Evolutionary conservation across 176 grass and related monocot genomes (phyloP).

Genomic region (Aegilops bicornis): DNA sequence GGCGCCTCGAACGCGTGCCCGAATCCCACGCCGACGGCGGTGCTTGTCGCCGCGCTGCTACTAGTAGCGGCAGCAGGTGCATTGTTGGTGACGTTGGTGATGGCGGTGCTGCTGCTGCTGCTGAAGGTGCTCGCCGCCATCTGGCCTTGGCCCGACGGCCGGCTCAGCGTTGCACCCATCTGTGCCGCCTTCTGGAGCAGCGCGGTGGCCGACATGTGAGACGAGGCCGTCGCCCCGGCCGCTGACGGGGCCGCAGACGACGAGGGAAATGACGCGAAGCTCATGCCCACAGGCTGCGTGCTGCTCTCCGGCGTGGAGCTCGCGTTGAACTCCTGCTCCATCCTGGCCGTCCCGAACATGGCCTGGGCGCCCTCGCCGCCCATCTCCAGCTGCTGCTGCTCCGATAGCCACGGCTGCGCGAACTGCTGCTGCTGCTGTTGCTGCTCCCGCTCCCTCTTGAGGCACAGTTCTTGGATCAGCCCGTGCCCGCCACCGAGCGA

Average conservation of each 20-base stretch:
- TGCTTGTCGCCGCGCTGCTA: conserved; percentile 33
- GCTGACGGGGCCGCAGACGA: conserved; percentile 1
- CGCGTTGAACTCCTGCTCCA: conserved; percentile 49
- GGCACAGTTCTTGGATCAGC: conserved; percentile 47
- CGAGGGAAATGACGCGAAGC: conserved; percentile 28
- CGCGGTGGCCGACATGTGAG: conserved; percentile 98
- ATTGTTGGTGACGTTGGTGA: not conserved
- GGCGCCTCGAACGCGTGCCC: conserved; percentile 25
- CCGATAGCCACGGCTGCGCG: conserved; percentile 27
- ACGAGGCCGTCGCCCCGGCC: conserved; percentile 17
- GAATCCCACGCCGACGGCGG: conserved; percentile 13
- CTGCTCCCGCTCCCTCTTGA: conserved; percentile 56
- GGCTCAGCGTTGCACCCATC: conserved; percentile 89
- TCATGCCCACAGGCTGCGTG: conserved; percentile 19
- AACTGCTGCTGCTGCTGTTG: conserved; percentile 32
- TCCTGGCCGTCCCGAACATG: conserved; percentile 44
- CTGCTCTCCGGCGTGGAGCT: conserved; percentile 47
- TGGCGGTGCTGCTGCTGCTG: conserved; percentile 16
- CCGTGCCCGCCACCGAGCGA: conserved; percentile 20
- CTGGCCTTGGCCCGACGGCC: conserved; percentile 58
- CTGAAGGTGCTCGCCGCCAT: conserved; percentile 67
- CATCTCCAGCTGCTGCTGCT: conserved; percentile 36
- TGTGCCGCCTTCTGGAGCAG: conserved; percentile 94
- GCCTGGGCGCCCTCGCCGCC: not conserved
- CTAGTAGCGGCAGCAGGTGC: conserved; percentile 23